Evolutionary conservation across 306 rosid species (phyloP), one percentile per base, ranked within the genome.

Genomic region (Clitoria ternatea): DNA sequence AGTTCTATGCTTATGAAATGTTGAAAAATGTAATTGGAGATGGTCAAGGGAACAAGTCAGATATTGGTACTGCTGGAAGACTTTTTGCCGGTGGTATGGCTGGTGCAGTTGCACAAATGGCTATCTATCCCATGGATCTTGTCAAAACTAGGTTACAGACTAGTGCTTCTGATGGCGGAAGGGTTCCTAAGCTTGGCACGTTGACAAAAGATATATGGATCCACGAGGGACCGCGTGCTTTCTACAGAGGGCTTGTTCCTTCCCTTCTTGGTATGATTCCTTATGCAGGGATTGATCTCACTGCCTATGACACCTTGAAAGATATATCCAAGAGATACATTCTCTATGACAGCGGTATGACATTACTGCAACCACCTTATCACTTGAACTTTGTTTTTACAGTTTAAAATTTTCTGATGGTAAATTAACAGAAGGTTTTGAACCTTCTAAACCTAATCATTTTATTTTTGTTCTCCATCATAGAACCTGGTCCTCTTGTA

Each of bases 271-370:
- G 87, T 22, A 83, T 83, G 52, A 83, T 83, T 77, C 87, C 87
- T 49, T 83, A 83, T 64, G 82, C 87, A 5, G 87, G 87, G 80
- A 83, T 83, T 68, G 87, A 83, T 83, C 87, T 83, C 76, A 80
- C 87, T 35, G 80, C 80, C 3, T 83, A 83, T 64, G 87, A 83
- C 50, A 83, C 87, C 69, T 63, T 83, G 78, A 83, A 80, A 77
- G 87, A 83, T 20, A 3, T 69, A 17, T 83, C 87, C 9, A 80
- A 64, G 66, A 83, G 50, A 83, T 83, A 83, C 57, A 56, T 83
- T 69, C 82, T 83, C 56, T 15, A 35, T 26, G 87, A 83, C 61
- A 59, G 70, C 6, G 87, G 87, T 83, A 83, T 50, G 80, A 77
- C 45, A 72, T 76, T 60, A 17, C 61, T 47, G 32, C 55, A 29